Base-by-base conservation (phyloP, 2,329 filamentous ascomycete genomes). In the Talaromyces sp. region DNA sequence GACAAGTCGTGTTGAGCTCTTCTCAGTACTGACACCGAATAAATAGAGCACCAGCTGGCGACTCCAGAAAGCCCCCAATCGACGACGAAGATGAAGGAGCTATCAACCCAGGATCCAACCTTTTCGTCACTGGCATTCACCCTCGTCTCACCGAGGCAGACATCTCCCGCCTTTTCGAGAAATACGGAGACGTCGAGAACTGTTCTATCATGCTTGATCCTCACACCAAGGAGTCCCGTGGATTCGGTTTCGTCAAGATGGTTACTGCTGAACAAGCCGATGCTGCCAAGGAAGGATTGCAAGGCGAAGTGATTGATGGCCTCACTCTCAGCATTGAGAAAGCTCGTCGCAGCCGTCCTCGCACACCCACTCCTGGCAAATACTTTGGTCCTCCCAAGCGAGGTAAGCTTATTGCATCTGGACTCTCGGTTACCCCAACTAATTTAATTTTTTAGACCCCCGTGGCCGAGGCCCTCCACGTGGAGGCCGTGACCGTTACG, bases 191-290 rank as follows among this genome's bases (percentile, higher is more conserved):
- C 77, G 95, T 99, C 61, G 94, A 98, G 83, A 98, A 96, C 82
- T 98, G 94, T 84, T 96, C 97, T 80, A 99, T 99, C 83, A 99
- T 99, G 95, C 89, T 94, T 75, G 95, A 99, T 77, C 95, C 95
- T 68, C 95, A 99, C 81, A 96, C 92, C 75, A 96, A 97, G 82
- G 95, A 99, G 81, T 98, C 94, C 72, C 95, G 95, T 80, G 95
- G 95, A 71, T 99, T 99, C 71, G 95, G 95, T 65, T 99, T 99
- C 83, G 95, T 99, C 78, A 98, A 99, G 85, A 98, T 99, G 94
- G 89, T 93, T 67, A 96, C 92, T 66, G 88, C 92, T 58, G 94
- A 98, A 64, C 91, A 97, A 80, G 95, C 95, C 69, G 95, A 99
- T 80, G 93, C 95, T 71, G 95, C 95, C 72, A 97, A 95, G 84